A percentile compares a stretch with the other conserved stretches of the same genome.
Evolutionary conservation across 768 basidiomycete species (phyloP).

Genomic region (Terana coerulea): DNA sequence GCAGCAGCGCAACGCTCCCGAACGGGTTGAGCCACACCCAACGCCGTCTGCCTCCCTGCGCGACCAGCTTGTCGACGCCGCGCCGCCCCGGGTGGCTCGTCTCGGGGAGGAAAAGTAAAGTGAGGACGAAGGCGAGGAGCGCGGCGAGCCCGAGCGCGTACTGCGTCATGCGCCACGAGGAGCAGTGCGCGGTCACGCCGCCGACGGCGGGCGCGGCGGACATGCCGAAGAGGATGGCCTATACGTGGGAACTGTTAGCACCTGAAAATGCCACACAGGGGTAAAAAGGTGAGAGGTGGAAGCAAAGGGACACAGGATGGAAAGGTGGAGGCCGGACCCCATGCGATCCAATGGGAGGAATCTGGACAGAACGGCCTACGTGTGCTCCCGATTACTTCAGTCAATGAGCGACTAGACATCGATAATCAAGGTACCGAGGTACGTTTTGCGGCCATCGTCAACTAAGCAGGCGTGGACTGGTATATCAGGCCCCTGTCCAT

Average conservation of each 20-base stretch:
- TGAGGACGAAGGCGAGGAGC: slow-evolving; percentile 33
- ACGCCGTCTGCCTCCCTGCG: slow-evolving; percentile 8
- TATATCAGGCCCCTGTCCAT: no score
- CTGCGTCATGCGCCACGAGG: slow-evolving; percentile 65
- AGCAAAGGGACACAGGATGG: no score
- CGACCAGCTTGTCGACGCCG: slow-evolving; percentile 43
- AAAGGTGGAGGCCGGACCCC: no score
- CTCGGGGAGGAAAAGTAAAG: slow-evolving; percentile 52
- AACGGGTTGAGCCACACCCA: slow-evolving; percentile 59
- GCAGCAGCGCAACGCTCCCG: slow-evolving; percentile 38
- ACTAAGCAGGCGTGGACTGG: no score
- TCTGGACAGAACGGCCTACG: no score
- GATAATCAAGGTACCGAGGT: no score
- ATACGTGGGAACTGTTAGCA: background rate
- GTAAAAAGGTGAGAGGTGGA: no score
- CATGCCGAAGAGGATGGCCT: slow-evolving; percentile 54
- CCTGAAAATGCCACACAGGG: no score
- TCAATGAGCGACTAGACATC: no score
- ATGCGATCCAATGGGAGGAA: no score
- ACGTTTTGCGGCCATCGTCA: no score
- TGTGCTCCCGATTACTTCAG: no score
- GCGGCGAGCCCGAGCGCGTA: slow-evolving; percentile 37
- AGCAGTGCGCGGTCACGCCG: slow-evolving; percentile 53
- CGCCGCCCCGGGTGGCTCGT: slow-evolving; percentile 57
- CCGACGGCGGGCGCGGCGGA: slow-evolving; percentile 57